phyloP scores from a whole-genome alignment of 257 asterid genomes.

The Solanum infundibuliforme region DNA sequence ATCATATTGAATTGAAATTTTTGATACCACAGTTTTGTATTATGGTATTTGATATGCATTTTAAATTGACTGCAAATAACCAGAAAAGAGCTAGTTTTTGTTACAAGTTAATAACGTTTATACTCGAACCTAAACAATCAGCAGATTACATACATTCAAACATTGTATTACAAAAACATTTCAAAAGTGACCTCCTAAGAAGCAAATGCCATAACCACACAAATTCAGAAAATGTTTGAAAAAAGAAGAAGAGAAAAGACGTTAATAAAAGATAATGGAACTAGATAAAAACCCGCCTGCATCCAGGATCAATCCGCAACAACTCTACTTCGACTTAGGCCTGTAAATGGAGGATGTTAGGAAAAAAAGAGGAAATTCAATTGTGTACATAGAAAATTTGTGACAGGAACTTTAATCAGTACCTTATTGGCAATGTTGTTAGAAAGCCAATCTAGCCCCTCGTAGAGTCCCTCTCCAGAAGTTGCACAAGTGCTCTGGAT shows the following conservation, averaged over 20 bases:
- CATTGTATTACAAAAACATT: not conserved
- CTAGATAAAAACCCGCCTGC: not conserved
- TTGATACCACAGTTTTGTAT: not conserved
- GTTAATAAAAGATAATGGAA: not conserved
- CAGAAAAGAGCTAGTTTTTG: not conserved
- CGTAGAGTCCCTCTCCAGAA: not conserved
- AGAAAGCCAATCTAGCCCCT: not conserved
- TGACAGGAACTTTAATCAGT: not conserved
- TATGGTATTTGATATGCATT: not conserved
- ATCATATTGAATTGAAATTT: not conserved
- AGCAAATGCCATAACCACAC: not conserved
- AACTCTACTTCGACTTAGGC: not conserved
- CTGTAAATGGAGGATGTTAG: not conserved
- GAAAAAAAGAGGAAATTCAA: not conserved
- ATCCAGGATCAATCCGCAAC: not conserved
- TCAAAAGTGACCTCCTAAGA: not conserved
- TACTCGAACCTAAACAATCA: not conserved
- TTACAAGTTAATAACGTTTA: not conserved
- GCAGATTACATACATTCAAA: not conserved
- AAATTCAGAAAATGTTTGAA: not conserved
- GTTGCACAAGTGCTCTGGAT: slow-evolving; percentile 1
- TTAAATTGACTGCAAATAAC: not conserved
- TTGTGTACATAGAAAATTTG: not conserved
- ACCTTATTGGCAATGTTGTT: not conserved
- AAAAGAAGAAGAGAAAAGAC: not conserved